Conservation (phyloP, 345 rosid genomes). For the Eucalyptus cloeziana region DNA sequence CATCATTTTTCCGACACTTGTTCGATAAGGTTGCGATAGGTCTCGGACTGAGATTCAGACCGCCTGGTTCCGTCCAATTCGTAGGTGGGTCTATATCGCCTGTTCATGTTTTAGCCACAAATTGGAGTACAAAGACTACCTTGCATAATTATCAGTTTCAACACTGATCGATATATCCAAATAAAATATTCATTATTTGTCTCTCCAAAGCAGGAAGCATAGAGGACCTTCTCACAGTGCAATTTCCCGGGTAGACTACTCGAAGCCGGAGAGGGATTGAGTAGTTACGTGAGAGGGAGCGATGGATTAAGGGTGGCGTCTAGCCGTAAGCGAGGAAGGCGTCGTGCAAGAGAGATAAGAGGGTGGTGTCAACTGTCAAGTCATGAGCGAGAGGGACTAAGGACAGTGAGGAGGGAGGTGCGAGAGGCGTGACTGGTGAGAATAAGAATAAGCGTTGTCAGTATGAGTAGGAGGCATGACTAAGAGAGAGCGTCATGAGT, state of each 20-base stretch:
- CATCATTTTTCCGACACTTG: not conserved
- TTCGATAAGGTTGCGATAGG: too few species aligned
- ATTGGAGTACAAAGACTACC: not conserved
- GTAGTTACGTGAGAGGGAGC: not conserved
- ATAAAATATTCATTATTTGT: not conserved
- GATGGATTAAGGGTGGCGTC: not conserved
- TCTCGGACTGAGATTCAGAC: too few species aligned
- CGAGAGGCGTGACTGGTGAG: not conserved
- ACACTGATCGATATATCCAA: not conserved
- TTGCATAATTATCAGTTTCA: not conserved
- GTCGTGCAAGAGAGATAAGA: not conserved
- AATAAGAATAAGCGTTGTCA: not conserved
- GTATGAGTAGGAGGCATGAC: too few species aligned
- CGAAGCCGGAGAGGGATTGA: not conserved
- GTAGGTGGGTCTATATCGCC: not conserved
- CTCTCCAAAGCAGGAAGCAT: not conserved
- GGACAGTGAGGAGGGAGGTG: not conserved
- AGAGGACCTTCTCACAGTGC: not conserved
- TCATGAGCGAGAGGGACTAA: too few species aligned
- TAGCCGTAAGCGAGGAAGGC: not conserved
- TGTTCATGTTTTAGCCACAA: not conserved
- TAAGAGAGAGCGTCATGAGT: too few species aligned
- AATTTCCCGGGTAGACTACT: too few species aligned
- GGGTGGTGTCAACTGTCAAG: too few species aligned
- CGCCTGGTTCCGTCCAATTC: too few species aligned